A percentile compares a stretch with the other conserved stretches of the same genome.
Evolutionary conservation across 139 green algal genomes (phyloP).

Genomic region (Edaphochlamys debaryana): DNA sequence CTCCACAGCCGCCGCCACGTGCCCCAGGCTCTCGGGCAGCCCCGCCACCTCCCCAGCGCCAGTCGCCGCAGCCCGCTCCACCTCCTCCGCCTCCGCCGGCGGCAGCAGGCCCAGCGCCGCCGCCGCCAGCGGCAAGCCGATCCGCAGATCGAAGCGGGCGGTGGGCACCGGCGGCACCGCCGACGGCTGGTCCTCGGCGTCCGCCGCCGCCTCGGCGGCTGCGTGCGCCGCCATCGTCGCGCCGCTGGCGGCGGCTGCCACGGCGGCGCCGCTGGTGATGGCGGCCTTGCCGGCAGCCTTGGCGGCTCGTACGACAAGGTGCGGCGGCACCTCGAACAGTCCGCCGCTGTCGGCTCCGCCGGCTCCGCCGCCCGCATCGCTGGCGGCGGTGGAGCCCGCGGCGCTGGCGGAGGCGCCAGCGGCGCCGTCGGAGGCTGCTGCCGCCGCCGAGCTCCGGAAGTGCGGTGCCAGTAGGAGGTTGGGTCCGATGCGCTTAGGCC

Average conservation of each 20-base stretch:
- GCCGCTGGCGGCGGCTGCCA: background rate
- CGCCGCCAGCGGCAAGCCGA: conserved; percentile 9
- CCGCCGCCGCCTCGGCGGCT: background rate
- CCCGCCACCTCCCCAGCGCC: background rate
- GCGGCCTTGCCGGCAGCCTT: conserved; percentile 31
- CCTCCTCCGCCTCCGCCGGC: background rate
- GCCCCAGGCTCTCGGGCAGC: conserved; percentile 28
- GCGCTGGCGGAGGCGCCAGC: conserved; percentile 6
- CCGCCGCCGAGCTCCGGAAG: background rate
- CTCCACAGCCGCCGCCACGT: conserved; percentile 65
- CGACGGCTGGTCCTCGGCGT: no score
- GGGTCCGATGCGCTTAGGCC: conserved; percentile 81
- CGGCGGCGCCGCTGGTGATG: background rate
- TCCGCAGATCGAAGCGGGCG: background rate
- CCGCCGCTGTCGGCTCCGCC: no score
- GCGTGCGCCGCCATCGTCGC: background rate
- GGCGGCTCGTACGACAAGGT: conserved; percentile 47
- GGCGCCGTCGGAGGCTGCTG: background rate
- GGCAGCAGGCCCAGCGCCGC: conserved; percentile 37
- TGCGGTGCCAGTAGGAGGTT: conserved; percentile 81
- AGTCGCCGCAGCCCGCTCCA: background rate
- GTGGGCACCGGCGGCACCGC: no score
- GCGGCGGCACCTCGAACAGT: conserved; percentile 64
- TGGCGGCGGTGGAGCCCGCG: no score
- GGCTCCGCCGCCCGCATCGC: no score